phyloP scores from a whole-genome alignment of 352 stramenopile genomes.

The Phytopythium boreale region DNA sequence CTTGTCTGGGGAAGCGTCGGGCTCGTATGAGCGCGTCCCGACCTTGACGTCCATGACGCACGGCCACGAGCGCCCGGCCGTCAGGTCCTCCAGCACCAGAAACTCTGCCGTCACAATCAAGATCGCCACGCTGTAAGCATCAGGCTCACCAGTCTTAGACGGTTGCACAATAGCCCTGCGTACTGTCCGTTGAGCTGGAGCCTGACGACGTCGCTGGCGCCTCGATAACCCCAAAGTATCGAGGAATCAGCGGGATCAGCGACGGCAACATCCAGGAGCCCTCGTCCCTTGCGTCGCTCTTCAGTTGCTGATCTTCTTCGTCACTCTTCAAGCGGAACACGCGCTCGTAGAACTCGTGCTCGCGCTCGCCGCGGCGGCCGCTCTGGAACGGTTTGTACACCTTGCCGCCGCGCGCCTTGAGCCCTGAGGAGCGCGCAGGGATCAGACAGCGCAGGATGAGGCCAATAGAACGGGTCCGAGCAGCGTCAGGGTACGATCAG shows the following conservation, averaged over 20 bases:
- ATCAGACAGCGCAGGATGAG: not conserved
- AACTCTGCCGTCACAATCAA: slow-evolving; percentile 48
- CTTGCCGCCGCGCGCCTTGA: slow-evolving; percentile 57
- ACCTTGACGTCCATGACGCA: slow-evolving; percentile 98
- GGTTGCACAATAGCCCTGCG: not conserved
- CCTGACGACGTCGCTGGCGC: slow-evolving; percentile 19
- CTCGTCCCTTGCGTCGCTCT: not conserved
- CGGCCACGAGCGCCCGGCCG: slow-evolving; percentile 69
- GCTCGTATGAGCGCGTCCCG: slow-evolving; percentile 93
- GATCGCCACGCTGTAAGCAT: not conserved
- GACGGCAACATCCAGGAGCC: slow-evolving; percentile 18
- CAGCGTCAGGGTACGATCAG: not conserved
- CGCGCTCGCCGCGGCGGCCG: slow-evolving; percentile 67
- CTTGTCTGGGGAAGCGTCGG: slow-evolving; percentile 85
- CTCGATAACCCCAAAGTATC: slow-evolving; percentile 56
- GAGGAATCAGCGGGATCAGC: slow-evolving; percentile 48
- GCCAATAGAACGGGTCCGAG: not conserved
- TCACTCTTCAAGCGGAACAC: slow-evolving; percentile 27
- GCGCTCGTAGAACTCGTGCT: slow-evolving; percentile 75
- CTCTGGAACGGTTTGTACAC: slow-evolving; percentile 88
- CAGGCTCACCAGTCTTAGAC: not conserved
- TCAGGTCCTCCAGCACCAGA: slow-evolving; percentile 90
- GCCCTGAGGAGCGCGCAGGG: slow-evolving; percentile 21
- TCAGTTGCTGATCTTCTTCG: not conserved
- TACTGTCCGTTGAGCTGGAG: not conserved